A percentile compares a stretch with the other conserved stretches of the same genome.
These are phyloP conservation scores for Aureobasidium sp. DNA, from an alignment of 2,329 filamentous ascomycete genomes.

Conservation along the genomic window DNA sequence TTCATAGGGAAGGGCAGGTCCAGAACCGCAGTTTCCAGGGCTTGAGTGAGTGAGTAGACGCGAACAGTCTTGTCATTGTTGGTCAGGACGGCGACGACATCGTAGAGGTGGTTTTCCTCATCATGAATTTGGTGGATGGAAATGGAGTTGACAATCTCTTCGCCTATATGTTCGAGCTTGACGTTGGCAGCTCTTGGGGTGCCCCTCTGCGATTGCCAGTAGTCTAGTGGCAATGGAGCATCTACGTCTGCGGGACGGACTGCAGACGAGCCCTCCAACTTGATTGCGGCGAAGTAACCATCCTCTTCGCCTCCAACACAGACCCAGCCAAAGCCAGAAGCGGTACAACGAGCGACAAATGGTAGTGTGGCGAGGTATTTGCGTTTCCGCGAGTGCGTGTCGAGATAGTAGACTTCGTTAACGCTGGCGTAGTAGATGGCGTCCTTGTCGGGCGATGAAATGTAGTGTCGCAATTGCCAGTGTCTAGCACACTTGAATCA, in stretches of 20 bases:
- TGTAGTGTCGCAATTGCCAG: slow-evolving; percentile 83
- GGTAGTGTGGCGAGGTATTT: slow-evolving; percentile 64
- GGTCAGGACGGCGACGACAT: slow-evolving; percentile 64
- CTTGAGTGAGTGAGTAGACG: slow-evolving; percentile 67
- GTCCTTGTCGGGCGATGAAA: slow-evolving; percentile 71
- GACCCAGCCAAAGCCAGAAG: slow-evolving; percentile 80
- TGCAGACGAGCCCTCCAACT: slow-evolving; percentile 42
- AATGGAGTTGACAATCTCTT: slow-evolving; percentile 61
- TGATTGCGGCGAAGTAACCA: slow-evolving; percentile 79
- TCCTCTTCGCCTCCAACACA: slow-evolving; percentile 79
- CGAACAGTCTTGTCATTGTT: slow-evolving; percentile 91
- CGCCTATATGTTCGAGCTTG: slow-evolving; percentile 53
- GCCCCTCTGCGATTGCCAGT: slow-evolving; percentile 25
- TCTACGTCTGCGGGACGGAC: slow-evolving; percentile 47
- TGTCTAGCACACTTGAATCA: slow-evolving; percentile 48
- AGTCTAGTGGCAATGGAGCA: slow-evolving; percentile 48
- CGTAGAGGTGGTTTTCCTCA: slow-evolving; percentile 40
- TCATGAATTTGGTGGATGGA: slow-evolving; percentile 54
- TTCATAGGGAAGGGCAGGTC: slow-evolving; percentile 82
- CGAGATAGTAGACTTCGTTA: slow-evolving; percentile 50
- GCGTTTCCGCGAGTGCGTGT: slow-evolving; percentile 65
- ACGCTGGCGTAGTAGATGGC: slow-evolving; percentile 80
- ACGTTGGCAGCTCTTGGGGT: slow-evolving; percentile 49
- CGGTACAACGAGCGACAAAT: slow-evolving; percentile 70
- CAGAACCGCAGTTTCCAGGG: slow-evolving; percentile 62